Evolutionary conservation across 345 rosid species (phyloP).

Genomic region (Capsella bursapastoris): DNA sequence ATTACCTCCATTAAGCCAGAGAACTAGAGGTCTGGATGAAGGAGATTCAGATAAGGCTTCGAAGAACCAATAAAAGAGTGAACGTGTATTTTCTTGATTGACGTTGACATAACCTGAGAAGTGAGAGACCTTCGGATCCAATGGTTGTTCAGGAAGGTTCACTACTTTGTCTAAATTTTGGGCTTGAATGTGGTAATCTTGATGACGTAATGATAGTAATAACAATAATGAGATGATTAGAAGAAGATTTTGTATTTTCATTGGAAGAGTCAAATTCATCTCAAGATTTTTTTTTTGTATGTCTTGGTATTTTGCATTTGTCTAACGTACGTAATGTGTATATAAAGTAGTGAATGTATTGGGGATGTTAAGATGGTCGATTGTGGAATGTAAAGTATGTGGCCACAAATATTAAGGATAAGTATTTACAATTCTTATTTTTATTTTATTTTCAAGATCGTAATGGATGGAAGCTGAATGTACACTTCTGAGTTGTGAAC

Average conservation of each 20-base stretch:
- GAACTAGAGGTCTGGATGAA: constrained; percentile 60
- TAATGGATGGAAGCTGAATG: constrained; percentile 32
- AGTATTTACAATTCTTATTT: constrained; percentile 19
- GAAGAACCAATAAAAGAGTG: constrained; percentile 79
- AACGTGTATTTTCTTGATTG: constrained; percentile 56
- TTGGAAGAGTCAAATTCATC: constrained; percentile 24
- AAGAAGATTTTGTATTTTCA: neutral
- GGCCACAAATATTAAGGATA: constrained; percentile 41
- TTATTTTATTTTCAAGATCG: constrained; percentile 3
- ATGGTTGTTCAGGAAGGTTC: constrained; percentile 62
- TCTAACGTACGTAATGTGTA: neutral
- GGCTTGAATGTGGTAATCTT: constrained; percentile 35
- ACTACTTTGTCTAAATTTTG: constrained; percentile 53
- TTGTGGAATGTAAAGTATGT: constrained; percentile 35
- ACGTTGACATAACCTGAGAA: constrained; percentile 74
- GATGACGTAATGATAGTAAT: constrained; percentile 22
- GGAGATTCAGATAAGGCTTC: constrained; percentile 58
- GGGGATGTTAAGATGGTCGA: constrained; percentile 15
- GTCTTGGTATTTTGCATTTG: constrained; percentile 18
- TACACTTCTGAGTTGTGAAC: constrained; percentile 31
- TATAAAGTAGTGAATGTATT: constrained; percentile 26
- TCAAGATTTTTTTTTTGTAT: constrained; percentile 10
- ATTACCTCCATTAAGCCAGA: constrained; percentile 76
- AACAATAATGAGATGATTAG: constrained; percentile 27
- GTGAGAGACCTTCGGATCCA: constrained; percentile 50